These are phyloP conservation scores for Wickerhamomyces bovis DNA, from an alignment of 805 yeast genomes.

Conservation along the genomic window DNA sequence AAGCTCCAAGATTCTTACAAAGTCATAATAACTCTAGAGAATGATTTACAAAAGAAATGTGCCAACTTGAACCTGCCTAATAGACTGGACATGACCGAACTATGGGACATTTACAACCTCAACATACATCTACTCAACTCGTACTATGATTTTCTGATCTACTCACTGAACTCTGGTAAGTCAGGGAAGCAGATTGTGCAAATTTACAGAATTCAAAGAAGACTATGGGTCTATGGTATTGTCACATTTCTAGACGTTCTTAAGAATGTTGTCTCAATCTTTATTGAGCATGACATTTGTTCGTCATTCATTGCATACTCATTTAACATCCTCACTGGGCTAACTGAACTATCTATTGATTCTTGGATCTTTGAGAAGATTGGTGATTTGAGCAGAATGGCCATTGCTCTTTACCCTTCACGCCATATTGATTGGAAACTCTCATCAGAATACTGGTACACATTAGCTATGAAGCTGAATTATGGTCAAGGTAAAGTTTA, in stretches of 20 bases:
- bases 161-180: conserved; percentile 67
- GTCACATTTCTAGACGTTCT: conserved; percentile 74
- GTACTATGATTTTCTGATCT: conserved; percentile 64
- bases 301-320: conserved; percentile 70
- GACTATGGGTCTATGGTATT: conserved; percentile 84
- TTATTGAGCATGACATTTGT: conserved; percentile 73
- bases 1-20: conserved; percentile 73
- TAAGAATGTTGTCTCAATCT: conserved; percentile 66
- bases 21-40: conserved; percentile 59
- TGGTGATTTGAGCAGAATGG: conserved; percentile 84
- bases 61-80: conserved; percentile 50
- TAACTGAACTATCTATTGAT: conserved; percentile 28
- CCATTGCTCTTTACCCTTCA: conserved; percentile 76
- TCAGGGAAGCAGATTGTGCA: conserved; percentile 75
- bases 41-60: conserved; percentile 66
- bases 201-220: conserved; percentile 68
- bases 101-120: conserved; percentile 68
- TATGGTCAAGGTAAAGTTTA: conserved; percentile 84
- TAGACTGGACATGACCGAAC: conserved; percentile 51
- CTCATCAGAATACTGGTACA: conserved; percentile 80
- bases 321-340: conserved; percentile 43
- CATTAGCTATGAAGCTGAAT: conserved; percentile 61
- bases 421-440: conserved; percentile 81
- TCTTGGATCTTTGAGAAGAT: conserved; percentile 72
- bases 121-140: conserved; percentile 61